A percentile compares a stretch with the other conserved stretches of the same genome.
phyloP scores from a whole-genome alignment of 306 rosid species.

The Medicago arabica region DNA sequence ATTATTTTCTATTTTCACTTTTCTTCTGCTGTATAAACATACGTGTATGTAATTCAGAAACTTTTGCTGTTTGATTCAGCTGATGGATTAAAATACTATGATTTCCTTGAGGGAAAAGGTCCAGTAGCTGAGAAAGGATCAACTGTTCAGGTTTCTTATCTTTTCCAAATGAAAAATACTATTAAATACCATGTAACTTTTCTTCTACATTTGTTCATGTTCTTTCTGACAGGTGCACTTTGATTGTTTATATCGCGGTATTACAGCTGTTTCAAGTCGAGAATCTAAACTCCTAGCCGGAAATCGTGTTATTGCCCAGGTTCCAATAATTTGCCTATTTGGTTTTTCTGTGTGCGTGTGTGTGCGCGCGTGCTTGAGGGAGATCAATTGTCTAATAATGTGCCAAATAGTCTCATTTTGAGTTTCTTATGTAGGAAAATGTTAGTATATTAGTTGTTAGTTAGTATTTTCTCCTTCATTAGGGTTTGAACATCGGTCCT shows the following conservation, averaged over 20 bases:
- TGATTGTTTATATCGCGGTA: slow-evolving; percentile 83
- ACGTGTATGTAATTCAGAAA: slow-evolving; percentile 16
- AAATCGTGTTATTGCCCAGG: slow-evolving; percentile 89
- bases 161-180: background rate
- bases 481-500: background rate
- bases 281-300: slow-evolving; percentile 95
- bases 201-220: background rate
- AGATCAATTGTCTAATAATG: background rate
- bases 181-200: too few relatives aligned
- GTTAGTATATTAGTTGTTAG: background rate
- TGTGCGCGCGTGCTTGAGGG: background rate
- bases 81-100: slow-evolving; percentile 85
- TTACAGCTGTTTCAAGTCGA: slow-evolving; percentile 85
- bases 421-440: background rate
- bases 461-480: background rate
- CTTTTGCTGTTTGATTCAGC: slow-evolving; percentile 52
- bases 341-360: background rate
- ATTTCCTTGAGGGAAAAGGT: slow-evolving; percentile 85
- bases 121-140: slow-evolving; percentile 76
- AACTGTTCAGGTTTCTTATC: slow-evolving; percentile 66
- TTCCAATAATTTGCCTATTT: slow-evolving; percentile 31
- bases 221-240: slow-evolving; percentile 73
- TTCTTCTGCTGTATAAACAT: background rate
- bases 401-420: background rate
- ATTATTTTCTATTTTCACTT: too few relatives aligned